Evolutionary conservation across 805 yeast species (phyloP).

Genomic region (Blastobotrys chiropterorum): DNA sequence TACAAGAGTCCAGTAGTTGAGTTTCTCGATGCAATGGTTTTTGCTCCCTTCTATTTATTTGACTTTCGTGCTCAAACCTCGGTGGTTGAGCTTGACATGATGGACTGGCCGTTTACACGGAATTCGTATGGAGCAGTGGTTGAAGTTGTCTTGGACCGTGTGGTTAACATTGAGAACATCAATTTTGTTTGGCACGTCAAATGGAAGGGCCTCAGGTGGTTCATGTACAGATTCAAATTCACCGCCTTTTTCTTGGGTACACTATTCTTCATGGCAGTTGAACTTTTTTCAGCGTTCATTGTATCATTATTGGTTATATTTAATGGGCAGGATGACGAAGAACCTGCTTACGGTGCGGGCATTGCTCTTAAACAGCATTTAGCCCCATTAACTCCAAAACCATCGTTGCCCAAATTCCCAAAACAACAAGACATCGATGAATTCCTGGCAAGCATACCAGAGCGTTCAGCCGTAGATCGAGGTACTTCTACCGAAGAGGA

Average conservation of each 20-base stretch:
- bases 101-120: slow-evolving; percentile 11
- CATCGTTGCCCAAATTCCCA: neutral
- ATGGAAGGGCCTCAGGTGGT: slow-evolving; percentile 29
- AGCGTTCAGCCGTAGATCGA: neutral
- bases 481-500: neutral
- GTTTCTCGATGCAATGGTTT: slow-evolving; percentile 22
- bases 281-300: slow-evolving; percentile 14
- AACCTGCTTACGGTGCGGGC: too few relatives aligned
- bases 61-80: slow-evolving; percentile 25
- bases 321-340: neutral
- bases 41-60: slow-evolving; percentile 26
- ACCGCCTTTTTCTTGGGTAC: slow-evolving; percentile 23
- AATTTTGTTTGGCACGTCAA: slow-evolving; percentile 22
- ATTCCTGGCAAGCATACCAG: neutral
- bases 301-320: slow-evolving; percentile 9
- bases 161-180: slow-evolving; percentile 23
- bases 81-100: slow-evolving; percentile 20
- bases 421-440: neutral
- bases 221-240: slow-evolving; percentile 25
- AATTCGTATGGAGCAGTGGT: slow-evolving; percentile 12
- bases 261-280: slow-evolving; percentile 25
- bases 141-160: slow-evolving; percentile 19
- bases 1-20: slow-evolving; percentile 26
- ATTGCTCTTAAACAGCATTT: neutral
- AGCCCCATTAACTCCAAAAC: neutral